Base-by-base conservation (phyloP, 257 asterid genomes). In the Ehretia macrophylla region DNA sequence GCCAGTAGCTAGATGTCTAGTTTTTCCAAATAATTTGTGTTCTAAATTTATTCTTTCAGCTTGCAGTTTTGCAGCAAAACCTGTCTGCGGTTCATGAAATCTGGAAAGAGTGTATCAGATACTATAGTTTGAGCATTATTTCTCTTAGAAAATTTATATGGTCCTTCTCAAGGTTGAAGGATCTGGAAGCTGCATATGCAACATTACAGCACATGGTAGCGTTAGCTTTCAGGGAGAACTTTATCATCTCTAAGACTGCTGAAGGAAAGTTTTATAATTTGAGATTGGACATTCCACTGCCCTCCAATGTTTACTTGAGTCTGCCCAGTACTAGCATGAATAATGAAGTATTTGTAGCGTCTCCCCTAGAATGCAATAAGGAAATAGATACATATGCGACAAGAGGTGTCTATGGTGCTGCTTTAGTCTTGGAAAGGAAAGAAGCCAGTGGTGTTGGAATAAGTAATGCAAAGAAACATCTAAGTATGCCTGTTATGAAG, bases 11-110 rank as follows among this genome's bases (percentile, higher is more conserved):
- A 3, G 3, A 27, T 11, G 16, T 55, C 21, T 17, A 8, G 16
- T 56, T 0, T 17, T 50, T 56, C 19, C 17, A 42, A 42, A 53
- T 40, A 46, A 13, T 58, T 40, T 37, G 14, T 37, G 49, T 66
- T 73, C 78, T 77, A 55, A 69, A 61, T 68, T 38, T 21, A 66
- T 55, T 75, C 58, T 70, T 78, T 81, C 95, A 90, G 96, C 91
- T 87, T 81, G 95, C 96, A 83, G 98, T 90, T 72, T 63, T 80
- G 80, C 81, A 75, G 80, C 74, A 75, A 75, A 80, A 85, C 67
- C 72, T 85, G 65, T 59, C 86, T 60, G 82, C 83, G 38, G 95
- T 78, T 51, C 91, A 63, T 64, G 75, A 78, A 60, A 80, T 87
- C 60, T 90, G 96, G 97, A 83, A 80, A 75, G 95, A 90, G 68